Base-by-base conservation (phyloP, 2,329 filamentous ascomycete species). In the Chaetomium sp. region DNA sequence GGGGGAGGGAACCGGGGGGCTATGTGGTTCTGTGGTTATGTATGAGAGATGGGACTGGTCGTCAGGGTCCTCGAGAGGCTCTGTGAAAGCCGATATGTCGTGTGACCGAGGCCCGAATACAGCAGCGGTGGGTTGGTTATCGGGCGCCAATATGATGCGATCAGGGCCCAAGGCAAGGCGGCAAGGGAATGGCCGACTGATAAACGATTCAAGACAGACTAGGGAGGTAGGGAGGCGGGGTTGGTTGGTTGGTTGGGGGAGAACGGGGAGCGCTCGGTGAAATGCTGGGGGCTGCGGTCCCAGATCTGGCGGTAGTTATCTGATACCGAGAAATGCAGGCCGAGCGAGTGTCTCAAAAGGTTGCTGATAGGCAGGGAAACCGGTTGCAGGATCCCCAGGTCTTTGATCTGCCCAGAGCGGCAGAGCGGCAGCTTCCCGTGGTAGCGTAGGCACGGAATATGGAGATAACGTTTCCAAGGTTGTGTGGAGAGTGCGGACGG, bases 371-470 rank as follows among this genome's bases (percentile, higher is more conserved):
- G 65, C 60, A 67, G 67, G 60, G 57, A 58, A 59, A 33, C 60
- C 54, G 60, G 56, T 63, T 58, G 64, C 65, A 50, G 65, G 66
- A 69, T 66, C 67, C 63, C 64, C 55, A 67, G 57, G 56, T 64
- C 50, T 42, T 19, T 57, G 66, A 66, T 67, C 65, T 49, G 63
- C 47, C 61, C 62, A 45, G 31, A 38, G 60, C 35, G 58, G 56
- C 45, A 61, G 57, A 29, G 57, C 65, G 59, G 63, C 47, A 64
- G 66, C 62, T 65, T 72, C 62, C 67, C 68, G 68, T 66, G 61
- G 68, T 62, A 65, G 66, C 66, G 66, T 62, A 68, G 69, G 68
- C 69, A 70, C 64, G 66, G 60, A 68, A 68, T 70, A 70, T 65
- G 66, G 60, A 68, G 69, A 68, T 70, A 70, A 69, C 55, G 62